phyloP scores from a whole-genome alignment of 75 land plant species.

The Pinus tabuliformis region DNA sequence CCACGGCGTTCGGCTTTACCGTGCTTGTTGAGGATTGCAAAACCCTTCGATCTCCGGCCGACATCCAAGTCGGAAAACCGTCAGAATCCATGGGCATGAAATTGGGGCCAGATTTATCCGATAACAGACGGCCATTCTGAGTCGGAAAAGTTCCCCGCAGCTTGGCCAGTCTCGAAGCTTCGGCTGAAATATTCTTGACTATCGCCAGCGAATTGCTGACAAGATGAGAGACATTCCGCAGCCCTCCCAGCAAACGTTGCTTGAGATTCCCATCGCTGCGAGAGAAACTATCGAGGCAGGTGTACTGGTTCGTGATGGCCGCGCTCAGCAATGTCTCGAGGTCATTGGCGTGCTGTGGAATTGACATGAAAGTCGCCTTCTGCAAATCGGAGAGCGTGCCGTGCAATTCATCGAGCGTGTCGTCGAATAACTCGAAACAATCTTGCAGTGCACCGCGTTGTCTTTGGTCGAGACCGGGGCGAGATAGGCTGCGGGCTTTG shows the following conservation, averaged over 20 bases:
- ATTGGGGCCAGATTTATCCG: not conserved
- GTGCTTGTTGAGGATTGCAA: not conserved
- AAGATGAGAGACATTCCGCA: no score
- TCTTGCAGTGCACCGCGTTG: conserved; percentile 35
- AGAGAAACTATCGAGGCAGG: conserved; percentile 16
- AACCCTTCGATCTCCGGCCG: conserved; percentile 1
- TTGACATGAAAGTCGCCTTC: no score
- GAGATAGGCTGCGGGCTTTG: conserved; percentile 18
- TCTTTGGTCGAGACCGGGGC: conserved; percentile 8
- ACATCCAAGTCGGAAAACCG: conserved; percentile 12
- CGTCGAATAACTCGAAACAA: conserved; percentile 13
- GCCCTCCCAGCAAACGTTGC: not conserved
- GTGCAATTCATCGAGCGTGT: no score
- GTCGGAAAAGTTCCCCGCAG: no score
- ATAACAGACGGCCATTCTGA: not conserved
- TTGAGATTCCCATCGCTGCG: not conserved
- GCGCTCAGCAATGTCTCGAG: conserved; percentile 7
- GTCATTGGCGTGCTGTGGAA: not conserved
- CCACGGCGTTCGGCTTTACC: no score
- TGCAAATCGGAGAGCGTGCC: no score
- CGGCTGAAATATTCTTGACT: not conserved
- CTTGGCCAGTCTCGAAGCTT: no score
- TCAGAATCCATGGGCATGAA: no score
- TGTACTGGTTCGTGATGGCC: no score
- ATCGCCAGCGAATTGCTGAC: not conserved